These are phyloP conservation scores for Solanum pimpinellifolium DNA, from an alignment of 257 asterid genomes.

Conservation along the genomic window DNA sequence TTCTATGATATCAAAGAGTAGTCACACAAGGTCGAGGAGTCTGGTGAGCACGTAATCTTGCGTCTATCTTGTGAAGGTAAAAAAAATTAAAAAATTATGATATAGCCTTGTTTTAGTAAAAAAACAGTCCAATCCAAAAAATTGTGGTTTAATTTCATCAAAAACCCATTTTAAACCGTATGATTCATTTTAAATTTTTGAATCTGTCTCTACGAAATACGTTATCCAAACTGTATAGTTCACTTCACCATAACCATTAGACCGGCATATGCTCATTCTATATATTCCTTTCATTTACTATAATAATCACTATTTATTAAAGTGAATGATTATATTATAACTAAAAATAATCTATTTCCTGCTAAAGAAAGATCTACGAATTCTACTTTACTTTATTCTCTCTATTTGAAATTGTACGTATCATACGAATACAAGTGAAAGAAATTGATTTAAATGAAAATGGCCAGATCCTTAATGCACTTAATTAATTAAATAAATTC, in stretches of 20 bases:
- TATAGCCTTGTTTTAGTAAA: not conserved
- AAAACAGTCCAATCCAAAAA: not conserved
- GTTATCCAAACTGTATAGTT: not conserved
- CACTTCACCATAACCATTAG: not conserved
- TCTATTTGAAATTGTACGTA: not conserved
- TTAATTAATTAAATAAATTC: not conserved
- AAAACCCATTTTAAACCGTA: not conserved
- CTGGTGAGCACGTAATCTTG: not conserved
- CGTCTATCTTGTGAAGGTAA: too few relatives aligned
- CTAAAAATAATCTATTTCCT: not conserved
- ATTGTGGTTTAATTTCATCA: not conserved
- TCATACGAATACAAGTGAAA: not conserved
- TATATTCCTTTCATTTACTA: not conserved
- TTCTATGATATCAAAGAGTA: too few relatives aligned
- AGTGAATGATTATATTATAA: not conserved
- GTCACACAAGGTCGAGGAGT: not conserved
- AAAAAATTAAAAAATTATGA: not conserved
- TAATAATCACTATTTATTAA: not conserved
- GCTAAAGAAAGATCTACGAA: not conserved
- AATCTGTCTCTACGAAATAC: not conserved
- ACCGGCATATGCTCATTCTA: not conserved
- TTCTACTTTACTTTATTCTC: conserved; percentile 9
- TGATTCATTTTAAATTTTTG: not conserved
- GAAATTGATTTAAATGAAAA: not conserved
- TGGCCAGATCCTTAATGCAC: conserved; percentile 4